These are phyloP conservation scores for Porcisia deanei DNA, from an alignment of 208 protist genomes.

Conservation along the genomic window DNA sequence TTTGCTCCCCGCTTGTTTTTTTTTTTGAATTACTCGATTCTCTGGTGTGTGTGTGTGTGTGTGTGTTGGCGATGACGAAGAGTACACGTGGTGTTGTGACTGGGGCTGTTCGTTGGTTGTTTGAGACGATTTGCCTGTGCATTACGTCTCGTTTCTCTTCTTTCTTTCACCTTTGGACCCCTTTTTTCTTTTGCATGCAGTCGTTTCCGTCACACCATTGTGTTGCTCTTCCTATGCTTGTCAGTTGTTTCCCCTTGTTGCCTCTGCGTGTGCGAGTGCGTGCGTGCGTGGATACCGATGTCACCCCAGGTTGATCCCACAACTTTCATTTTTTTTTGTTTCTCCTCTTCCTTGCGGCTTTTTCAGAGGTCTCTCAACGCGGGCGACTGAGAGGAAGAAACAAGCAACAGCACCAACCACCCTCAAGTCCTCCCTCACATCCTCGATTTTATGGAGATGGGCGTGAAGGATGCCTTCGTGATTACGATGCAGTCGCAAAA, in stretches of 20 bases:
- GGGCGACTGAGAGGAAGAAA: neutral
- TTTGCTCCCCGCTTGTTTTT: neutral
- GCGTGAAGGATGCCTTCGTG: too few species aligned
- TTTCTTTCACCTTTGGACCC: neutral
- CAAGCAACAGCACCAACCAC: too few species aligned
- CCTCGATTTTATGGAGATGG: neutral
- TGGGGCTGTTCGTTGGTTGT: neutral
- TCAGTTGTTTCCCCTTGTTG: neutral
- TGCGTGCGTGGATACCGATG: neutral
- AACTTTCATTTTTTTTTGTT: neutral
- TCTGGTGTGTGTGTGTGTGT: neutral
- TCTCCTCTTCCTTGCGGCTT: neutral
- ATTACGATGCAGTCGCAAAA: neutral
- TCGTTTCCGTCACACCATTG: neutral
- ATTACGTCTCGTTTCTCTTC: neutral
- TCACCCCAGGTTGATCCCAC: neutral
- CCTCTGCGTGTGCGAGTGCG: neutral
- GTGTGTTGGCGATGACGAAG: neutral
- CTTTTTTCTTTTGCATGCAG: neutral
- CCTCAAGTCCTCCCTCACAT: neutral
- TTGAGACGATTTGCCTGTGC: neutral
- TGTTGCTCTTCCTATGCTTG: neutral
- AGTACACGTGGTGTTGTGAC: neutral
- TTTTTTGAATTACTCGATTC: neutral
- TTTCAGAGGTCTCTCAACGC: neutral